Conservation (phyloP, 78 protist genomes). For the Andalucia godoyi region DNA sequence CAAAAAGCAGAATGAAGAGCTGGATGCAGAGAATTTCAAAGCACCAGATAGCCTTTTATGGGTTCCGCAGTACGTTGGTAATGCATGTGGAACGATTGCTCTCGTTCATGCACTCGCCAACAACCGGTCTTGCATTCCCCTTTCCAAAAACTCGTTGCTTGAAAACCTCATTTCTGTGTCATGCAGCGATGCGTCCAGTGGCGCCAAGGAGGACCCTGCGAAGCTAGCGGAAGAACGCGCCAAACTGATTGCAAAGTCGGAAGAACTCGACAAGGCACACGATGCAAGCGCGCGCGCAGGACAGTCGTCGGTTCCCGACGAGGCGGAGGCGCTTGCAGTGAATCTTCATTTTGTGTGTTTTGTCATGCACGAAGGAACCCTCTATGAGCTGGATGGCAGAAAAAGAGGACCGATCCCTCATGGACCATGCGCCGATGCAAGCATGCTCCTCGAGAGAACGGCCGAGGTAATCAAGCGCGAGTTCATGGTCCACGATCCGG, state of each 20-base stretch:
- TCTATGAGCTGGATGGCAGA: slow-evolving; percentile 68
- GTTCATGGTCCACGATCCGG: slow-evolving; percentile 1
- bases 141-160: no score
- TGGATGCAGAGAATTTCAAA: background rate
- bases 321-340: no score
- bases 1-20: background rate
- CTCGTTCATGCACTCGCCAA: slow-evolving; percentile 65
- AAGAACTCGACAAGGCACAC: background rate
- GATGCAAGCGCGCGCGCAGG: slow-evolving; percentile 13
- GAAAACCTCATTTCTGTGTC: background rate
- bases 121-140: slow-evolving; percentile 25
- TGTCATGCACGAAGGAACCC: slow-evolving; percentile 39
- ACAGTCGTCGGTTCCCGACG: no score
- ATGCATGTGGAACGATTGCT: slow-evolving; percentile 92
- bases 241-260: no score
- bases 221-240: no score
- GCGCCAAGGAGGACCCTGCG: no score
- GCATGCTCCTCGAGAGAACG: slow-evolving; percentile 15
- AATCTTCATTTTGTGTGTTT: slow-evolving; percentile 75
- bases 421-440: no score
- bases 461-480: background rate
- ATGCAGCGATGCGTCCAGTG: background rate
- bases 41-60: slow-evolving; percentile 25
- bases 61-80: slow-evolving; percentile 66
- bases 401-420: slow-evolving; percentile 63